Evolutionary conservation across 352 stramenopile genomes (phyloP).

Genomic region (Phytophthora multivora): DNA sequence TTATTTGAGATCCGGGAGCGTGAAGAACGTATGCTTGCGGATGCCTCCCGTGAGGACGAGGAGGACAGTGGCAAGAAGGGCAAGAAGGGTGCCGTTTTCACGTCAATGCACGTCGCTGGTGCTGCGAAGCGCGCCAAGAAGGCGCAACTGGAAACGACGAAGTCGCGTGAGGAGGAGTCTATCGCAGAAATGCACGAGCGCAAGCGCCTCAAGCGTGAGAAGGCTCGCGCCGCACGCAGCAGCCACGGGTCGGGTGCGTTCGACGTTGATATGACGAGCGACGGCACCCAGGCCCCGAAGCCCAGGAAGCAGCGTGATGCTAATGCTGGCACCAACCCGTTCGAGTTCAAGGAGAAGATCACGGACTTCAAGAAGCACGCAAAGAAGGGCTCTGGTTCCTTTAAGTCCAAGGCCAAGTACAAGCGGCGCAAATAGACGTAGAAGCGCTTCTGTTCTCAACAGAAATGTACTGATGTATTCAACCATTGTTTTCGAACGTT

Average conservation of each 20-base stretch:
- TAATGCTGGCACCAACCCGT: constrained; percentile 55
- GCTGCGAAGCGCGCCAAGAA: constrained; percentile 87
- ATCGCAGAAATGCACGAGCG: constrained; percentile 81
- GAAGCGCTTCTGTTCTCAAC: constrained; percentile 18
- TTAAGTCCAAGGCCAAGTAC: constrained; percentile 93
- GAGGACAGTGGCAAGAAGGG: constrained; percentile 39
- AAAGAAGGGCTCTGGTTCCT: constrained; percentile 84
- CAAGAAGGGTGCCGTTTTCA: constrained; percentile 71
- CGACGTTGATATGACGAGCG: constrained; percentile 72
- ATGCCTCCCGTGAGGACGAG: constrained; percentile 51
- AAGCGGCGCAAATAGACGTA: constrained; percentile 76
- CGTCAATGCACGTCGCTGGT: constrained; percentile 75
- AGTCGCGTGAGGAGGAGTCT: constrained; percentile 72
- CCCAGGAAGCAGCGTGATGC: constrained; percentile 45
- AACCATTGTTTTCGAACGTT: constrained; percentile 5
- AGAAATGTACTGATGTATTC: constrained; percentile 39
- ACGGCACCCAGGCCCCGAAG: constrained; percentile 37
- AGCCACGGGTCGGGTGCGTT: constrained; percentile 66
- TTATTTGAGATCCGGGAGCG: constrained; percentile 84
- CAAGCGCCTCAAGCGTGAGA: constrained; percentile 82
- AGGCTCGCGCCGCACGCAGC: constrained; percentile 58
- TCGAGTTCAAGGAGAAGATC: constrained; percentile 93
- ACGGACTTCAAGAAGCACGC: constrained; percentile 90
- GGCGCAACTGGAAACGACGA: constrained; percentile 53
- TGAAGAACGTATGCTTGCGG: constrained; percentile 81